Base-by-base conservation (phyloP, 495 filamentous ascomycete species). In the Penicillium riverlandense region DNA sequence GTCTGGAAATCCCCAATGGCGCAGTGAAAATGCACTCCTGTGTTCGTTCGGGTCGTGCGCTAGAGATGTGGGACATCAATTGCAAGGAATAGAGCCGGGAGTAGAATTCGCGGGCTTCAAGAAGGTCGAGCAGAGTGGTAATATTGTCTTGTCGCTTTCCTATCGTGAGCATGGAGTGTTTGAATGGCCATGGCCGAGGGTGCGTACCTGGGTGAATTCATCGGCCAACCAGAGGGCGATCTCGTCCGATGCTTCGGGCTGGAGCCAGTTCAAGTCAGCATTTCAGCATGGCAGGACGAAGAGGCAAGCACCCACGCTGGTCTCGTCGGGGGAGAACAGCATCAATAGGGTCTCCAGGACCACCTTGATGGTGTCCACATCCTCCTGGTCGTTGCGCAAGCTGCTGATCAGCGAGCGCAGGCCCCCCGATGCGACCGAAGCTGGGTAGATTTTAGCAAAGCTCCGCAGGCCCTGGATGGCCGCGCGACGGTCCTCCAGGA, bases 181-280 rank as follows among this genome's bases (percentile, higher is more conserved):
- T 43, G 38, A 34, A 31, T 37, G 31, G 8, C 10, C 16, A 27
- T 7, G 11, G 34, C 28, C 15, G 35, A 37, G 33, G 35, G 16
- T 16, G 48, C 72, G 44, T 67, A 87, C 86, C 77, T 95, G 89
- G 29, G 94, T 97, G 55, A 98, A 98, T 62, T 96, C 90, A 67
- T 98, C 92, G 38, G 92, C 91, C 43, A 98, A 76, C 90, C 91
- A 97, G 6, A 96, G 77, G 27, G 88, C 86, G 57, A 98, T 94
- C 61, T 98, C 92, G 45, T 96, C 94, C 11, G 90, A 95, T 35
- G 92, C 90, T 75, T 98, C 92, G 40, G 90, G 88, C 82, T 85
- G 59, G 38, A 46, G 1, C 40, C 43, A 27, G 2, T 22, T 22
- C 22, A 15, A 38, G 45, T 73, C 50, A 74, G 66, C 49, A 42